phyloP scores from a whole-genome alignment of 2,329 filamentous ascomycete species.

The Colletotrichum caudatum region DNA sequence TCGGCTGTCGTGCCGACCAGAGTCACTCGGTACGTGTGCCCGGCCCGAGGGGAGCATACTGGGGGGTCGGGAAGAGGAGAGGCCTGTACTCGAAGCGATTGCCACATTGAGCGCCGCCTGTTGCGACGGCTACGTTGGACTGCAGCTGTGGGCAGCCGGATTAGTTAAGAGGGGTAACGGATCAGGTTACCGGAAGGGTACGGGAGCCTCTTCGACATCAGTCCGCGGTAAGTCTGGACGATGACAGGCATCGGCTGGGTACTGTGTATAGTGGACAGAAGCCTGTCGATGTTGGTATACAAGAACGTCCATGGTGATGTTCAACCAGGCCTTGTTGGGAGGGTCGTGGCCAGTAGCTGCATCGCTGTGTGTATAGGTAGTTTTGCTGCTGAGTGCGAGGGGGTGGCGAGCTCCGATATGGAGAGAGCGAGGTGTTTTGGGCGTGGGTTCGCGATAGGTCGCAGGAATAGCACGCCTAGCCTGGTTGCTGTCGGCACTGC shows the following conservation, averaged over 20 bases:
- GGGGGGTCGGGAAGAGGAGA: background rate
- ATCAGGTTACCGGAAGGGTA: background rate
- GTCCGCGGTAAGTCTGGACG: background rate
- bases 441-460: no score
- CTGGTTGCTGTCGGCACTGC: background rate
- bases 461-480: background rate
- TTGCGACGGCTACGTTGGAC: background rate
- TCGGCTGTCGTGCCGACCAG: background rate
- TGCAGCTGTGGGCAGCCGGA: background rate
- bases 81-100: background rate
- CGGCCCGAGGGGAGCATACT: background rate
- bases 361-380: background rate
- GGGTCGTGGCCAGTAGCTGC: background rate
- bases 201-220: background rate
- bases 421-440: no score
- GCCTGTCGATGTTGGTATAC: background rate
- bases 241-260: background rate
- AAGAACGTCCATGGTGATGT: background rate
- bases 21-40: background rate
- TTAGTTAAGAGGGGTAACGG: background rate
- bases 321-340: background rate
- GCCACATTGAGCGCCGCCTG: background rate
- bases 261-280: conserved; percentile 10
- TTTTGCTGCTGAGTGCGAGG: background rate
- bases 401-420: no score